phyloP scores from a whole-genome alignment of 306 rosid species.

The Astragalus glycyphyllos region DNA sequence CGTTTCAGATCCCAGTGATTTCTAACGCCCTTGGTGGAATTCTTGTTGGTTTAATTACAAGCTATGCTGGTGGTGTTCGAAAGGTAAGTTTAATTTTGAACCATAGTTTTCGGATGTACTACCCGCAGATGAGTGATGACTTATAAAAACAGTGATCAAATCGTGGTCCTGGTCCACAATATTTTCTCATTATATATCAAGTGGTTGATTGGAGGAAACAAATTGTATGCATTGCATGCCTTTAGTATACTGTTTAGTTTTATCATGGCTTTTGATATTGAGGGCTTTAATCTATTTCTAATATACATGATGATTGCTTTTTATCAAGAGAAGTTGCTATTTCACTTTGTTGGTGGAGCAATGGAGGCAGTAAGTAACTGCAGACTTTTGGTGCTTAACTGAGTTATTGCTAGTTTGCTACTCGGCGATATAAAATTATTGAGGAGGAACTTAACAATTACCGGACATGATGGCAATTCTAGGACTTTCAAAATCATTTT shows the following conservation, averaged over 20 bases:
- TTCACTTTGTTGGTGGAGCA: constrained; percentile 24
- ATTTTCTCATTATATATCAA: neutral
- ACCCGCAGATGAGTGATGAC: constrained; percentile 9
- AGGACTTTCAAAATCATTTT: constrained; percentile 24
- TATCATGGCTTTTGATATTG: neutral
- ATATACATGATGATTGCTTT: constrained; percentile 7
- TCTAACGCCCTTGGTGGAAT: constrained; percentile 93
- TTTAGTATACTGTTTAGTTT: constrained; percentile 9
- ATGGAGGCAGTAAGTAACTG: constrained; percentile 5
- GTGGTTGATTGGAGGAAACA: constrained; percentile 26
- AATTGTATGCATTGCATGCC: constrained; percentile 12
- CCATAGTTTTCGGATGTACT: constrained; percentile 20
- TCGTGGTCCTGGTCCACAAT: constrained; percentile 17
- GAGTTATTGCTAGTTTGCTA: constrained; percentile 12
- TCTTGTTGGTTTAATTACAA: constrained; percentile 92
- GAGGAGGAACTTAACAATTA: constrained; percentile 26
- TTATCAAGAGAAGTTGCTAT: constrained; percentile 3
- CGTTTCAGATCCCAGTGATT: constrained; percentile 82
- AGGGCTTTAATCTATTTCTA: constrained; percentile 14
- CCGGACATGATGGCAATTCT: neutral
- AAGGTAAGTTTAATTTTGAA: constrained; percentile 65
- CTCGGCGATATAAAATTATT: constrained; percentile 8
- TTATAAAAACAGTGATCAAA: constrained; percentile 13
- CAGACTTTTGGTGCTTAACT: neutral
- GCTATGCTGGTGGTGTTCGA: constrained; percentile 93